Evolutionary conservation across 2,329 filamentous ascomycete species (phyloP).

Genomic region (Pseudopyrenochaeta lycopersici): DNA sequence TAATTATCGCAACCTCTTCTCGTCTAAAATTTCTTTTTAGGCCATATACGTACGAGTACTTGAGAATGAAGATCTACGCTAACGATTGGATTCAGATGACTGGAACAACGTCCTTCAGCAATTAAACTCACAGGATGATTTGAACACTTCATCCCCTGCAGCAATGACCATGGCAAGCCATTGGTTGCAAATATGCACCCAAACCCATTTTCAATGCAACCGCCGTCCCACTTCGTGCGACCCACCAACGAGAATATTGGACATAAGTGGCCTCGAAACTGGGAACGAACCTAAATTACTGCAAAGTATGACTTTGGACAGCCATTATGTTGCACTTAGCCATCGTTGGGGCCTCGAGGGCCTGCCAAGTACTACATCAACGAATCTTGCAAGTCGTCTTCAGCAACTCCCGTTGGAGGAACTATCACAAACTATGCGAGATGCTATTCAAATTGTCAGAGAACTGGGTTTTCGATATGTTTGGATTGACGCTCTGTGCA

Average conservation of each 20-base stretch:
- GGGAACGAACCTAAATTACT: not conserved
- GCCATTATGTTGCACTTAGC: not conserved
- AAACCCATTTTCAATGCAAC: conserved; percentile 3
- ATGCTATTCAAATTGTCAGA: conserved; percentile 7
- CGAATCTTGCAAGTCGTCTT: conserved; percentile 4
- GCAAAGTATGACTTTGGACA: not conserved
- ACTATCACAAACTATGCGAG: conserved; percentile 6
- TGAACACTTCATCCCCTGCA: conserved; percentile 1
- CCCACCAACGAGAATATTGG: not conserved
- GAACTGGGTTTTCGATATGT: conserved; percentile 13
- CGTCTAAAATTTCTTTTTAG: too few species aligned
- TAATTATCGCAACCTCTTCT: too few species aligned
- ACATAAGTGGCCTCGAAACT: not conserved
- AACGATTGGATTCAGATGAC: not conserved
- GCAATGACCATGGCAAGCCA: conserved; percentile 1
- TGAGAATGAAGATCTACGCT: not conserved
- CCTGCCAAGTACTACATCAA: conserved; percentile 6
- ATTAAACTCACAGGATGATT: not conserved
- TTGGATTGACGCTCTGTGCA: conserved; percentile 26
- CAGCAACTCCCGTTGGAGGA: not conserved
- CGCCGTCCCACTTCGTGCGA: not conserved
- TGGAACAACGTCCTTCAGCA: not conserved
- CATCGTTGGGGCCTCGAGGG: not conserved
- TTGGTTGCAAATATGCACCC: conserved; percentile 5
- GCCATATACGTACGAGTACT: too few species aligned